Evolutionary conservation across 495 filamentous ascomycete genomes (phyloP).

Genomic region (Talaromyces thailandensis): DNA sequence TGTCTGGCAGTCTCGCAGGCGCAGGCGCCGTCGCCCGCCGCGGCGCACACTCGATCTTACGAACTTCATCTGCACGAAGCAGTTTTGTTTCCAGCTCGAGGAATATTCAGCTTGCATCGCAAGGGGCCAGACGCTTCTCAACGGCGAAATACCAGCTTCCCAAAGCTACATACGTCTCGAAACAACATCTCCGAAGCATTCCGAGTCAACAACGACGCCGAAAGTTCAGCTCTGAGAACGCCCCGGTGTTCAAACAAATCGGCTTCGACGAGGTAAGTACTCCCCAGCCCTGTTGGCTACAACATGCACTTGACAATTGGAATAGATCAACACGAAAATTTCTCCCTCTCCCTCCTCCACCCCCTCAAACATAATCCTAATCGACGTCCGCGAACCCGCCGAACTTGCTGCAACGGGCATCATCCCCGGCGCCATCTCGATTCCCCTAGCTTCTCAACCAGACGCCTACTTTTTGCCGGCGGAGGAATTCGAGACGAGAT

Average conservation of each 20-base stretch:
- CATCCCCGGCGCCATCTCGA: slow-evolving; percentile 71
- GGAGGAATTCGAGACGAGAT: slow-evolving; percentile 61
- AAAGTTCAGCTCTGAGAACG: slow-evolving; percentile 18
- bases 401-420: slow-evolving; percentile 61
- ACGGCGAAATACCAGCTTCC: background rate
- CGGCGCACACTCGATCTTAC: background rate
- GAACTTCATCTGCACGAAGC: background rate
- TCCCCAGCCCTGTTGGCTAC: background rate
- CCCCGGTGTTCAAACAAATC: slow-evolving; percentile 20
- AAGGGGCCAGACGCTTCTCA: background rate
- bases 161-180: slow-evolving; percentile 5
- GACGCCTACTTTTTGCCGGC: slow-evolving; percentile 65
- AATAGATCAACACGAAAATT: slow-evolving; percentile 31
- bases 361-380: slow-evolving; percentile 24
- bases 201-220: background rate
- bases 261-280: slow-evolving; percentile 34
- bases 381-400: slow-evolving; percentile 78
- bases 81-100: background rate
- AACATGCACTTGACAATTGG: too few species aligned
- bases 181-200: background rate
- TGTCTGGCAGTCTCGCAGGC: background rate
- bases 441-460: slow-evolving; percentile 68
- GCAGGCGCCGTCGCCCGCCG: background rate
- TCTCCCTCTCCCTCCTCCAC: slow-evolving; percentile 16
- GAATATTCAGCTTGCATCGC: background rate